Base-by-base conservation (phyloP, 2,329 filamentous ascomycete genomes). In the Aspergillus melleus region DNA sequence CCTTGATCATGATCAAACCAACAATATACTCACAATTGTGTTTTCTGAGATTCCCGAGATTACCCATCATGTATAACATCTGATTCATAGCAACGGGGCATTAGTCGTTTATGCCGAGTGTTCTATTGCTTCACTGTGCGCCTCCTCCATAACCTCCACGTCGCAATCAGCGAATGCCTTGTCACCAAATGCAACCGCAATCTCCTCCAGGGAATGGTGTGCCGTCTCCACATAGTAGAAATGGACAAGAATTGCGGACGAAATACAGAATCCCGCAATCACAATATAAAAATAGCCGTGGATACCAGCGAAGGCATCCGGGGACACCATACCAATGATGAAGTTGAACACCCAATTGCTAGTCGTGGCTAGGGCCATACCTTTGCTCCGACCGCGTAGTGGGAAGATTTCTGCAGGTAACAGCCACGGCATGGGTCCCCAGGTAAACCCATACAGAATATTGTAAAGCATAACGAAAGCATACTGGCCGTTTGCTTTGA, bases 321-420 rank as follows among this genome's bases (percentile, higher is more conserved):
- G 76, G 0, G 77, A 76, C 5, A 76, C 74, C 76, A 79, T 79
- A 3, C 66, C 66, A 20, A 68, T 67, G 50, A 68, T 64, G 63
- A 76, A 77, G 55, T 86, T 86, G 71, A 82, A 83, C 16, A 83
- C 73, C 83, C 83, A 86, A 70, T 85, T 86, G 46, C 68, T 72
- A 10, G 68, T 74, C 0, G 76, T 78, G 10, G 75, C 72, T 11
- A 77, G 63, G 10, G 76, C 75, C 75, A 77, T 77, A 2, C 74
- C 75, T 64, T 78, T 77, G 57, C 73, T 76, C 30, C 76, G 72
- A 12, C 70, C 69, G 2, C 75, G 74, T n/a, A 76, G 68, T 1
- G 73, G 73, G 59, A 68, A 68, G 53, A 68, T 67, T 32, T 68
- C 66, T 2, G 66, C 66, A 0, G 66, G 66, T 24, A 76, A 57